phyloP scores from a whole-genome alignment of 1,139 yeast species.

The Trichomonascaceae sp. region DNA sequence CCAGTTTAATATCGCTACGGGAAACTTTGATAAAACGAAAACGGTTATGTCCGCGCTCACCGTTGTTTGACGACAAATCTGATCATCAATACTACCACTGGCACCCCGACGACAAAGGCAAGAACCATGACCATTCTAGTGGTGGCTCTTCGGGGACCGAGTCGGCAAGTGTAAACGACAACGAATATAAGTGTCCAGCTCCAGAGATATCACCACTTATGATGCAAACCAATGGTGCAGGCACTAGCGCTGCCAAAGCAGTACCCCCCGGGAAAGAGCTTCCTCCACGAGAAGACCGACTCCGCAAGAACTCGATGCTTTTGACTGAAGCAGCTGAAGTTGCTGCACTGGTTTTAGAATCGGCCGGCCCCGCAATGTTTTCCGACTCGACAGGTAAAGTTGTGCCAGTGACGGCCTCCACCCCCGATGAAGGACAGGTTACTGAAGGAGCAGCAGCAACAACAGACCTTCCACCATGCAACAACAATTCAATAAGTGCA shows the following conservation, averaged over 20 bases:
- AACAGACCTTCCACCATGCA: neutral
- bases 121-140: neutral
- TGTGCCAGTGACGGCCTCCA: neutral
- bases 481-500: no score
- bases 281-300: neutral
- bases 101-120: neutral
- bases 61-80: constrained; percentile 2
- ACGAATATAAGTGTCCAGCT: no score
- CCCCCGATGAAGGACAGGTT: neutral
- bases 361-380: neutral
- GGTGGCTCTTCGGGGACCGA: neutral
- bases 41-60: constrained; percentile 1
- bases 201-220: neutral
- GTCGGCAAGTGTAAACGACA: no score
- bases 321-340: constrained; percentile 13
- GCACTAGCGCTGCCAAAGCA: no score
- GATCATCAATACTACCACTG: neutral
- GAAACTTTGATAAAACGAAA: constrained; percentile 4
- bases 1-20: constrained; percentile 10
- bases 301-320: constrained; percentile 3
- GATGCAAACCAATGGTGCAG: neutral
- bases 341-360: constrained; percentile 10
- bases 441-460: neutral
- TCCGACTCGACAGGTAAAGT: neutral
- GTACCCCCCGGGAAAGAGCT: no score